phyloP scores from a whole-genome alignment of 2,329 filamentous ascomycete genomes.

The Pestalotiopsis fici region DNA sequence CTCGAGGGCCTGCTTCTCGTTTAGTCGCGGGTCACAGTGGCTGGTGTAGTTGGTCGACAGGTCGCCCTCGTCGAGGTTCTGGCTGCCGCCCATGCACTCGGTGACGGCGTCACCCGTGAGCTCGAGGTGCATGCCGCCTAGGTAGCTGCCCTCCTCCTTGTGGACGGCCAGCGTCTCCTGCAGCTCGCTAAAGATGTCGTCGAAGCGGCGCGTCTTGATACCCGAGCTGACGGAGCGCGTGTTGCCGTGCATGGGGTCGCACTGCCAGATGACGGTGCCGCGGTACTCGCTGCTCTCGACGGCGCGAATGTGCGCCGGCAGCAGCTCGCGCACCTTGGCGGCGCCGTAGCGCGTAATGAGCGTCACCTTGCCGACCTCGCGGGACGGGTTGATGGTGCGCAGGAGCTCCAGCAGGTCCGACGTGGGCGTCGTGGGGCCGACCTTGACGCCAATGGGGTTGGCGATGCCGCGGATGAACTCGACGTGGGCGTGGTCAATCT shows the following conservation, averaged over 20 bases:
- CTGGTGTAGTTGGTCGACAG: constrained; percentile 89
- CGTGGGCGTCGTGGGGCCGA: constrained; percentile 81
- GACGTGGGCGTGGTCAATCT: constrained; percentile 90
- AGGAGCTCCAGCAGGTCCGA: constrained; percentile 78
- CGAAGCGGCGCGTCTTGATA: constrained; percentile 91
- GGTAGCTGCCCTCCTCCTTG: constrained; percentile 77
- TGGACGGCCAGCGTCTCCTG: constrained; percentile 83
- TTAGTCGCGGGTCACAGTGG: constrained; percentile 92
- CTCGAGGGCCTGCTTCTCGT: constrained; percentile 97
- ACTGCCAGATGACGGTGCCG: constrained; percentile 85
- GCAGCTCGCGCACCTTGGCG: constrained; percentile 69
- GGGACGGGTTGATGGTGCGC: constrained; percentile 78
- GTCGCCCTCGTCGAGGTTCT: constrained; percentile 84
- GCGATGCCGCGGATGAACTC: constrained; percentile 97
- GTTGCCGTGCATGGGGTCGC: constrained; percentile 97
- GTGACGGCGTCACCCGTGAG: constrained; percentile 95
- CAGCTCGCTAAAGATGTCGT: constrained; percentile 86
- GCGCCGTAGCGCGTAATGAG: constrained; percentile 95
- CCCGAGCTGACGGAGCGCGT: constrained; percentile 69
- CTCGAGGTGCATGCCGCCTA: constrained; percentile 94
- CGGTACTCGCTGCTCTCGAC: constrained; percentile 77
- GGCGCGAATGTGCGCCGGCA: constrained; percentile 84
- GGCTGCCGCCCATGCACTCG: constrained; percentile 90
- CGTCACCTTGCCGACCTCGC: constrained; percentile 89
- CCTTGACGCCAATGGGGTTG: constrained; percentile 96